A percentile compares a stretch with the other conserved stretches of the same genome.
These are phyloP conservation scores for Sclerotinia spermophila DNA, from an alignment of 2,329 filamentous ascomycete species.

Conservation along the genomic window DNA sequence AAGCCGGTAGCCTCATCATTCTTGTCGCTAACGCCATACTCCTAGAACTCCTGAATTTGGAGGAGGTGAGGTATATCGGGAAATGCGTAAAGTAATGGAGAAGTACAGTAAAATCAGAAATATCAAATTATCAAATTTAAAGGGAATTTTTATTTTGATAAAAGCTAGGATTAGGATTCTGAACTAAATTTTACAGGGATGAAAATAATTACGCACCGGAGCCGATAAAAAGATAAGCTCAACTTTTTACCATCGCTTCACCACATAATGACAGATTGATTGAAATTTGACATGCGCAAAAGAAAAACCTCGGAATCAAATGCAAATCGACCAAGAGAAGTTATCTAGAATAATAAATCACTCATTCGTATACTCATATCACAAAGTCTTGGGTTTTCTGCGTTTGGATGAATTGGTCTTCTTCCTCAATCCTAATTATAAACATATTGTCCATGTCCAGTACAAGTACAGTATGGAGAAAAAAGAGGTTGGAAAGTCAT, in stretches of 20 bases:
- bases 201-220: constrained; percentile 4
- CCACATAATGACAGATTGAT: neutral
- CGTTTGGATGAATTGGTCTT: neutral
- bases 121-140: neutral
- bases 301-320: neutral
- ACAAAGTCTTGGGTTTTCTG: neutral
- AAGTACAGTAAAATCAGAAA: neutral
- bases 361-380: neutral
- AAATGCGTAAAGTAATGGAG: neutral
- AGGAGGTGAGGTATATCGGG: neutral
- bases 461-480: neutral
- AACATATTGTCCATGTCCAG: neutral
- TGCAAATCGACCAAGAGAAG: neutral
- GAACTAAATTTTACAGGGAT: constrained; percentile 13
- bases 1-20: constrained; percentile 34
- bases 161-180: constrained; percentile 2
- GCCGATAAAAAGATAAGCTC: constrained; percentile 13
- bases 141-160: constrained; percentile 20
- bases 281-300: neutral
- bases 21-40: constrained; percentile 36
- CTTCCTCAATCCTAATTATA: neutral
- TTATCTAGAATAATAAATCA: neutral
- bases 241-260: neutral
- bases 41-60: constrained; percentile 18
- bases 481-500: neutral